phyloP scores from a whole-genome alignment of 371 early-diverging fungal species.

The Mucor mucedo region DNA sequence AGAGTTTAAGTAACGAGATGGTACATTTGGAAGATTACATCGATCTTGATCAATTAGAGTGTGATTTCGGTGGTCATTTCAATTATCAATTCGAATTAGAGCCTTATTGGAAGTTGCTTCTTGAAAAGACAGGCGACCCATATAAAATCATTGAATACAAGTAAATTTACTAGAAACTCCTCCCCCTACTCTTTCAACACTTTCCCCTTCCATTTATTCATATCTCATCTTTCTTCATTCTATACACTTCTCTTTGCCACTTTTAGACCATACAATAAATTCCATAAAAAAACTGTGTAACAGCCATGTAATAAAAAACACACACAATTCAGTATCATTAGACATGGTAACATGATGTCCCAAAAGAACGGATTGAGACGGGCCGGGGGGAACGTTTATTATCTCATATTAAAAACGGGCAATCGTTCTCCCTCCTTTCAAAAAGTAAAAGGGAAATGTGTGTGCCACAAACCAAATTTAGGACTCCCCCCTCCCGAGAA shows the following conservation, averaged over 20 bases:
- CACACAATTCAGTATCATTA: too few species aligned
- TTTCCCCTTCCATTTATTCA: background rate
- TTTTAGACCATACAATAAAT: background rate
- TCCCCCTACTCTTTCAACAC: background rate
- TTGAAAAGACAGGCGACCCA: slow-evolving; percentile 46
- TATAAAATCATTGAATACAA: slow-evolving; percentile 50
- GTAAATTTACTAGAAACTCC: background rate
- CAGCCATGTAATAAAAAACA: too few species aligned
- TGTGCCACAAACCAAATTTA: background rate
- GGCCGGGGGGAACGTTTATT: background rate
- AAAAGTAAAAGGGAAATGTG: background rate
- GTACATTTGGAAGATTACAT: slow-evolving; percentile 60
- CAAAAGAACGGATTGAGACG: background rate
- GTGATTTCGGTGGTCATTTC: slow-evolving; percentile 65
- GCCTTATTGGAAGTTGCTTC: slow-evolving; percentile 62
- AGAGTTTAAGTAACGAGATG: slow-evolving; percentile 45
- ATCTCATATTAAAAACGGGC: background rate
- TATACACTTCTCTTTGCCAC: background rate
- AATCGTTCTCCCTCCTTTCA: background rate
- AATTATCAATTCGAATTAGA: slow-evolving; percentile 64
- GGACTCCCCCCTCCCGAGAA: too few species aligned
- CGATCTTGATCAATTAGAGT: slow-evolving; percentile 57
- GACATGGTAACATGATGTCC: too few species aligned
- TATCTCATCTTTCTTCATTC: background rate
- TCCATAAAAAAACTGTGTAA: background rate